Evolutionary conservation across 2,329 filamentous ascomycete species (phyloP), one percentile per base, ranked within the genome.

Genomic region (Phaeosphaeria sp.): DNA sequence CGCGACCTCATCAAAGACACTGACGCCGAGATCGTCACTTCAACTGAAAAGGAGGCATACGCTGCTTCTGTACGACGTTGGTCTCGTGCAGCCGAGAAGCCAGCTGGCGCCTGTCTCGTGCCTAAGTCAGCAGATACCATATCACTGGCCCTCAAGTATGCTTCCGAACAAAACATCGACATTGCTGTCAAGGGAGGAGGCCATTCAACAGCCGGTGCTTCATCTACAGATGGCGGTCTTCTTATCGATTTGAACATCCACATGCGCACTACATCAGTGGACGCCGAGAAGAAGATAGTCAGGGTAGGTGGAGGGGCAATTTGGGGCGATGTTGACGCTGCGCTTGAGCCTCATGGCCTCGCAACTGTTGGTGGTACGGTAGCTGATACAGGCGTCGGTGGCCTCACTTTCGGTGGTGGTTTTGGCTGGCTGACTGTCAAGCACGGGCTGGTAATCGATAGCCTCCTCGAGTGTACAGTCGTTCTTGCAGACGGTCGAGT

Each of bases 361-460:
- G 57, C 57, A 23, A 33, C 54, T 17, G 57, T 56, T 6, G 57
- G 57, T 9, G 54, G 58, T 13, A 57, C 58, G 1, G 54, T 57
- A 17, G 49, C 54, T 39, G 54, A 57, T 51, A 57, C 79, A 18
- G 77, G 81, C 41, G 62, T 77, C 30, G 62, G 82, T 0, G 82
- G 81, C 0, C 83, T 83, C 0, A 82, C 76, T 0, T 79, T 88
- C 0, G 85, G 86, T 3, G 86, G 85, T 51, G 85, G 86, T 6
- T 81, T 84, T 67, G 84, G 85, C 33, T 79, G 78, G 72, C 78
- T 84, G 6, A 81, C 84, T 67, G 83, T 84, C 1, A 78, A 77
- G 39, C 73, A 86, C 57, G 84, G 85, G 1, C 78, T 87, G 2
- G 71, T 84, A 3, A 71, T 80, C 1, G 85, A 87, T 65, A 80